Base-by-base conservation (phyloP, 805 yeast species). In the Hanseniaspora jakobsenii region DNA sequence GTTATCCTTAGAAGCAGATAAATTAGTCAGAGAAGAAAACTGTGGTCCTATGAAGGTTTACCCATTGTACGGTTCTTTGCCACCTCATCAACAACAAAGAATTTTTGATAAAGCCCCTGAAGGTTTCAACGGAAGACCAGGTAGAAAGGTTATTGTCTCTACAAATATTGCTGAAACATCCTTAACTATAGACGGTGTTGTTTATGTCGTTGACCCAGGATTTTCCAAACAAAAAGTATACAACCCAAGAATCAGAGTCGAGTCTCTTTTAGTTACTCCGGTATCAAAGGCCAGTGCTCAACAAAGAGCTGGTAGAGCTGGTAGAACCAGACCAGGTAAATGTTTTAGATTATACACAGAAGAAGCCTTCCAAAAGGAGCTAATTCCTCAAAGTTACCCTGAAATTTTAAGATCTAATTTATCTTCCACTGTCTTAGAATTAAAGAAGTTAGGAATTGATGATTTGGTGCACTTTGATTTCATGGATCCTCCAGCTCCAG, bases 401-500 rank as follows among this genome's bases (percentile, higher is more conserved):
- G 98, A 89, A 65, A 87, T 89, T 61, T 69, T 91, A 59, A 71
- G 97, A 58, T 79, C 89, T 48, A 89, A 89, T 64, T 71, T 89
- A 57, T 79, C 95, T 5, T 79, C 86, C 19, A 91, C 96, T 0
- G 97, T 89, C 28, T 66, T 89, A 51, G 94, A 91, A 60, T 70
- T 89, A 62, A 91, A 91, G 61, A 91, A 91, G 63, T 72, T 91
- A 51, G 97, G 97, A 12, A 73, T 89, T 51, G 94, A 91, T 59
- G 97, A 89, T 65, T 73, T 89, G 56, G 98, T 91, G 31, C 97
- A 89, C 64, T 89, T 89, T 58, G 98, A 91, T 61, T 89, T 91
- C 59, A 89, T 89, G 94, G 98, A 89, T 59, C 97, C 98, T 6
- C 98, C 98, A 12, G 97, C 97, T 2, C 98, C 98, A 8, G 98